These are phyloP conservation scores for Backusella circina DNA, from an alignment of 192 early-diverging fungal species.

Conservation along the genomic window DNA sequence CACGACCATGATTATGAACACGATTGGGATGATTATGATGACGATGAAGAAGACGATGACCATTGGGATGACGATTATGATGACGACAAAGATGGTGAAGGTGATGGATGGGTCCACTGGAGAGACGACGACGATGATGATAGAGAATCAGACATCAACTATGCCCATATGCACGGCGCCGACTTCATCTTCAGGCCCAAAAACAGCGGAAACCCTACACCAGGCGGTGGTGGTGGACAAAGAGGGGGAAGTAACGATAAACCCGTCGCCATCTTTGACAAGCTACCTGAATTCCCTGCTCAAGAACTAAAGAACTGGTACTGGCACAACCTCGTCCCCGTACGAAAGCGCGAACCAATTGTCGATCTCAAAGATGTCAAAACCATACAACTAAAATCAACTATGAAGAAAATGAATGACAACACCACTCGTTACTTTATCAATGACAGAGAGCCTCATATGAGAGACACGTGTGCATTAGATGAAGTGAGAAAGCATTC, in stretches of 20 bases:
- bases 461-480: background rate
- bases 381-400: slow-evolving; percentile 5
- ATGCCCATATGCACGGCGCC: background rate
- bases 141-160: background rate
- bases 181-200: background rate
- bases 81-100: background rate
- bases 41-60: background rate
- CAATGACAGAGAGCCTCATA: slow-evolving; percentile 1
- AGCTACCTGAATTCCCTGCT: slow-evolving; percentile 11
- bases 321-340: slow-evolving; percentile 7
- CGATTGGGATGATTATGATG: background rate
- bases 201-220: background rate
- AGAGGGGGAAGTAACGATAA: background rate
- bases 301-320: background rate
- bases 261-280: background rate
- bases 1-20: background rate
- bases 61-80: background rate
- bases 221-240: background rate
- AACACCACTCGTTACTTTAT: slow-evolving; percentile 13
- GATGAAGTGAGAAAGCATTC: background rate
- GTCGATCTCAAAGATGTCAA: slow-evolving; percentile 7
- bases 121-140: background rate
- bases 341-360: background rate
- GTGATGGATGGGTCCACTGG: background rate
- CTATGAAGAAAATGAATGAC: background rate